Evolutionary conservation across 2,329 filamentous ascomycete genomes (phyloP).

Genomic region (Calonectria pseudoreteaudii): DNA sequence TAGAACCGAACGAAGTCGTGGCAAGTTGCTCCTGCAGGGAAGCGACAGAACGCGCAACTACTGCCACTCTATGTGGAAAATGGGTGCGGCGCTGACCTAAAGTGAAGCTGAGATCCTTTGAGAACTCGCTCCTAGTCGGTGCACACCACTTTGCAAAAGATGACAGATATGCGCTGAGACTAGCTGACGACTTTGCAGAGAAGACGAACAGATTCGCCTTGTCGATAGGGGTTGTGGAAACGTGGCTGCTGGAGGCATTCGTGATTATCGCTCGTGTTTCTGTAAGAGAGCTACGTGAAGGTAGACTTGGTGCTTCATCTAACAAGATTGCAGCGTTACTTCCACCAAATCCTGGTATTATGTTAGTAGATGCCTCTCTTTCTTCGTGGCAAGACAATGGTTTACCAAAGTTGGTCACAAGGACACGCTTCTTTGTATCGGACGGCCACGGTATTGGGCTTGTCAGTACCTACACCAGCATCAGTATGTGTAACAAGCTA

Average conservation of each 20-base stretch:
- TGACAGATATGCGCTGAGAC: constrained; percentile 27
- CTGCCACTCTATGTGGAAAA: constrained; percentile 33
- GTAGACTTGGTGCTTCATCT: neutral
- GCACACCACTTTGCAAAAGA: constrained; percentile 39
- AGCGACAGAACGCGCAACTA: constrained; percentile 28
- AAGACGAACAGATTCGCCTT: neutral
- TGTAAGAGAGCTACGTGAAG: neutral
- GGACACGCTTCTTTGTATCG: constrained; percentile 23
- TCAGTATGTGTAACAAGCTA: neutral
- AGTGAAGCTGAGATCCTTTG: constrained; percentile 5
- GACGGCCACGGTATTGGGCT: constrained; percentile 35
- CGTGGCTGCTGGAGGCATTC: neutral
- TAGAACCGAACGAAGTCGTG: neutral
- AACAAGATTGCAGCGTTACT: neutral
- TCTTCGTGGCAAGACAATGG: constrained; percentile 15
- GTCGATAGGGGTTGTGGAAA: neutral
- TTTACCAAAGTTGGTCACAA: constrained; percentile 27
- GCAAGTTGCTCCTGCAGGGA: neutral
- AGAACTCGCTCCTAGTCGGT: neutral
- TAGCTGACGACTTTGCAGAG: neutral
- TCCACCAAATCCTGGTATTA: neutral
- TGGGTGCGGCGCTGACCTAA: constrained; percentile 45
- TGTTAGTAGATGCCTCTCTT: neutral
- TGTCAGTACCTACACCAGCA: constrained; percentile 32
- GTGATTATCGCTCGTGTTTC: neutral